A percentile compares a stretch with the other conserved stretches of the same genome.
phyloP scores from a whole-genome alignment of 495 filamentous ascomycete species.

The Penicillium paxilli region DNA sequence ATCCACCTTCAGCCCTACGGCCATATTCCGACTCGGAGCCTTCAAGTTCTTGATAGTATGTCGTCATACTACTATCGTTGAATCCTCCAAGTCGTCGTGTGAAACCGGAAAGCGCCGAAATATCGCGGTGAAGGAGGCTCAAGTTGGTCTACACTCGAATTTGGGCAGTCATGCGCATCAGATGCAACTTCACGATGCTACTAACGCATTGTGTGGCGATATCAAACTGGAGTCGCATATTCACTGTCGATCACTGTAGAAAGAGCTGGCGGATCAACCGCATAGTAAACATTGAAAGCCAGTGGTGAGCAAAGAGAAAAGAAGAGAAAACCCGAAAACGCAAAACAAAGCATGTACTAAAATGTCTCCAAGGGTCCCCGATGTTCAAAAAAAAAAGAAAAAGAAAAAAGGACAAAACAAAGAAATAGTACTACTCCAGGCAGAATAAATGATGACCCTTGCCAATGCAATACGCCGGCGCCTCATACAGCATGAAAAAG shows the following conservation, averaged over 20 bases:
- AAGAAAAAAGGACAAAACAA: background rate
- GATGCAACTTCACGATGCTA: conserved; percentile 1
- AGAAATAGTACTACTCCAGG: background rate
- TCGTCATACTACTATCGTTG: background rate
- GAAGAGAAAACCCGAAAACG: background rate
- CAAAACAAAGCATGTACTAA: background rate
- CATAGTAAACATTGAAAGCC: background rate
- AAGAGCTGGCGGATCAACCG: background rate
- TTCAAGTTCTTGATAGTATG: too few relatives aligned
- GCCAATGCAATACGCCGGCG: background rate
- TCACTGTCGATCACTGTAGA: conserved; percentile 1
- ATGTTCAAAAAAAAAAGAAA: background rate
- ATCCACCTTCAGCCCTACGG: background rate
- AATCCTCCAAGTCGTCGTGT: background rate
- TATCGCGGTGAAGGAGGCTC: background rate
- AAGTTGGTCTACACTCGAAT: background rate
- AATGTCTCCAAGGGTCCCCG: background rate
- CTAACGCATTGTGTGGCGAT: background rate
- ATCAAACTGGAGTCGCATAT: conserved; percentile 1
- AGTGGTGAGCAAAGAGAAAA: background rate
- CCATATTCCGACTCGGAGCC: background rate
- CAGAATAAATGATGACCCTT: background rate
- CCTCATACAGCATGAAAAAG: background rate
- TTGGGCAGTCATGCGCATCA: background rate
- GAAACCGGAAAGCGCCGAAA: background rate